These are phyloP conservation scores for Zelopaecilomyces penicillatus DNA, from an alignment of 2,329 filamentous ascomycete genomes.

Conservation along the genomic window DNA sequence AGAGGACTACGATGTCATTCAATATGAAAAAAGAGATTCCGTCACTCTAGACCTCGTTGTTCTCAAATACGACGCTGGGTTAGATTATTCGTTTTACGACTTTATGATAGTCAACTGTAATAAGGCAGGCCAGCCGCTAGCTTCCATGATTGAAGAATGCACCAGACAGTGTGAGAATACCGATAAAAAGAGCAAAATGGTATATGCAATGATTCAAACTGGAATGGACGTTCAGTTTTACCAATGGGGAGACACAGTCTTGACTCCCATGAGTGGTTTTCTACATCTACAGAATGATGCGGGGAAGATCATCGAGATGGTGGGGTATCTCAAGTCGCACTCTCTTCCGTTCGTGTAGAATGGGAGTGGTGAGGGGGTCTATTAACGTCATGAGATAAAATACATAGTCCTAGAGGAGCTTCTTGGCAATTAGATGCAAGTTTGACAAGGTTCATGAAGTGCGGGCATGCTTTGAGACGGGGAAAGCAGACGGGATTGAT, in stretches of 20 bases:
- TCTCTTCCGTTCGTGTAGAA: background rate
- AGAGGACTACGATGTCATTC: background rate
- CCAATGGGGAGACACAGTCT: background rate
- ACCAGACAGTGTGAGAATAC: background rate
- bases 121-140: background rate
- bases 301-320: background rate
- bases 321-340: background rate
- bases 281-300: background rate
- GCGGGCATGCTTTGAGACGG: too few species aligned
- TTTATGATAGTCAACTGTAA: conserved; percentile 2
- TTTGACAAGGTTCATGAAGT: too few species aligned
- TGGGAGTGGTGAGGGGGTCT: background rate
- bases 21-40: background rate
- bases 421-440: too few species aligned
- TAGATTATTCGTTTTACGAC: background rate
- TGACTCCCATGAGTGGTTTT: background rate
- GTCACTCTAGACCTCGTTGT: conserved; percentile 1
- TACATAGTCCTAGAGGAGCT: too few species aligned
- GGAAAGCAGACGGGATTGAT: too few species aligned
- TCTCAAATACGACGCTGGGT: background rate
- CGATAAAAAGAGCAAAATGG: background rate
- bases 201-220: background rate
- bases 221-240: conserved; percentile 1
- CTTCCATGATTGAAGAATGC: background rate
- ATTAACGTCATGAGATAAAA: too few species aligned